Evolutionary conservation across 2,329 filamentous ascomycete genomes (phyloP).

Genomic region (Phialophora verrucosa): DNA sequence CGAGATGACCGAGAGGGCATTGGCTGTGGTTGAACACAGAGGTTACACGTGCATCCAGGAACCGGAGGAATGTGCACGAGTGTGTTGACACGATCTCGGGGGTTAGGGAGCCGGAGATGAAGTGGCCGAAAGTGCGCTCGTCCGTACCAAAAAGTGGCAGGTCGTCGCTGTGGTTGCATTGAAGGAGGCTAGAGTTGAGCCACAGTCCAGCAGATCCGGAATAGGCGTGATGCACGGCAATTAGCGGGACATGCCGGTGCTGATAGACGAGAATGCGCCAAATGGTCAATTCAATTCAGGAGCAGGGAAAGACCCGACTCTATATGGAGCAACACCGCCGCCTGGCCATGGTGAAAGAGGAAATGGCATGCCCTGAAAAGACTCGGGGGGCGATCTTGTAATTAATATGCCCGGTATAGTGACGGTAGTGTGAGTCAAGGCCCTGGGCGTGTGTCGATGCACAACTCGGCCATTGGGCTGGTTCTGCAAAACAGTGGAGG

Average conservation of each 20-base stretch:
- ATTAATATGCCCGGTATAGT: neutral
- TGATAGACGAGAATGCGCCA: neutral
- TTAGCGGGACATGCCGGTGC: constrained; percentile 15
- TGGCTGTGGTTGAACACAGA: constrained; percentile 14
- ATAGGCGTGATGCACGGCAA: constrained; percentile 4
- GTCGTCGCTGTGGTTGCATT: constrained; percentile 2
- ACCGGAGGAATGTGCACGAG: constrained; percentile 6
- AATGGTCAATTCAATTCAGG: neutral
- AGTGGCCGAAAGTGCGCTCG: constrained; percentile 12
- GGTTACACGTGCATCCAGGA: constrained; percentile 22
- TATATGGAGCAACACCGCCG: neutral
- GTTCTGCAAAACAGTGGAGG: neutral
- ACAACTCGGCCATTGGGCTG: constrained; percentile 9
- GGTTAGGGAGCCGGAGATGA: constrained; percentile 21
- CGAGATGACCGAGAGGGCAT: constrained; percentile 9
- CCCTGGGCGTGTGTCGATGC: neutral
- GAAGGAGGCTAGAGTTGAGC: constrained; percentile 9
- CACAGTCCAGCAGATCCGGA: constrained; percentile 13
- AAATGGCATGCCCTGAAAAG: neutral
- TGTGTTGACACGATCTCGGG: constrained; percentile 12
- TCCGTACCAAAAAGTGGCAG: constrained; percentile 4
- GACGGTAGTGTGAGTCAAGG: constrained; percentile 5
- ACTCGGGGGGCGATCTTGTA: neutral
- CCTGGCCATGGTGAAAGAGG: neutral
- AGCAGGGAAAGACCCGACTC: neutral